phyloP scores from a whole-genome alignment of 2,329 filamentous ascomycete genomes.

The Diplodia mutila region DNA sequence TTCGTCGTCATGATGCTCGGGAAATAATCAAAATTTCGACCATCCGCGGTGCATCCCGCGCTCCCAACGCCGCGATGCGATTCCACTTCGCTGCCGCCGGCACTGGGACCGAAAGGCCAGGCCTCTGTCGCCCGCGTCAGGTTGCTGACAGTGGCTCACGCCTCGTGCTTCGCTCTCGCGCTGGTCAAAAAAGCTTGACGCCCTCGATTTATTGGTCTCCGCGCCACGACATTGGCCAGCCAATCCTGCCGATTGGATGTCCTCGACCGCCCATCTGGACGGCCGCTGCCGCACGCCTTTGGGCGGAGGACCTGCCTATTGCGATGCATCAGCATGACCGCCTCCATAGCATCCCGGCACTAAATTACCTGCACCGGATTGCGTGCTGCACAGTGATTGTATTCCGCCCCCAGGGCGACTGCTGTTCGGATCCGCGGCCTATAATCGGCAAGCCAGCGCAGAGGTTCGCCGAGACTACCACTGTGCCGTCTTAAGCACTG shows the following conservation, averaged over 20 bases:
- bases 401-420: no score
- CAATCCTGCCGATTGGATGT: neutral
- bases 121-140: neutral
- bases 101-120: neutral
- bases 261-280: neutral
- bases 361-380: constrained; percentile 13
- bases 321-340: constrained; percentile 4
- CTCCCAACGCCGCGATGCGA: neutral
- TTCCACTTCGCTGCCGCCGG: neutral
- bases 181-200: constrained; percentile 10
- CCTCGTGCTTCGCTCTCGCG: neutral
- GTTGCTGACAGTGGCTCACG: neutral
- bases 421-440: neutral
- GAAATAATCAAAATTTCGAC: constrained; percentile 5
- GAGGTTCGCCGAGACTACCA: constrained; percentile 2
- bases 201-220: constrained; percentile 2
- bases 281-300: constrained; percentile 1
- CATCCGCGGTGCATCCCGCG: neutral
- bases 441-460: neutral
- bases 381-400: constrained; percentile 5
- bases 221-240: constrained; percentile 11
- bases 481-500: neutral
- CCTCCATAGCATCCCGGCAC: neutral
- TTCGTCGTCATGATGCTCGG: constrained; percentile 17
- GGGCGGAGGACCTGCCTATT: constrained; percentile 13